These are phyloP conservation scores for Claviceps maximensis DNA, from an alignment of 2,329 filamentous ascomycete species.

Conservation along the genomic window DNA sequence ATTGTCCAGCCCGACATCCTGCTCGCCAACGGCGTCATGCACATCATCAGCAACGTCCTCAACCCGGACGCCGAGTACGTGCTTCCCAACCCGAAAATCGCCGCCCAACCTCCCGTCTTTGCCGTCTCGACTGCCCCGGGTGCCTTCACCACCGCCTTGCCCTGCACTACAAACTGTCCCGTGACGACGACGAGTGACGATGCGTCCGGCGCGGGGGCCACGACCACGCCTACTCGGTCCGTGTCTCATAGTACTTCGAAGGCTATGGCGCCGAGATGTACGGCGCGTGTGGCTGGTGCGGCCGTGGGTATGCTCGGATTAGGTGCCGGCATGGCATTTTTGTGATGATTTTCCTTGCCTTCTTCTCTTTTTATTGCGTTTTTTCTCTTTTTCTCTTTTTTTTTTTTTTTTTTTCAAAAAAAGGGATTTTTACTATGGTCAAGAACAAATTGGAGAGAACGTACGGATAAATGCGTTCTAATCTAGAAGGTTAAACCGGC, in stretches of 20 bases:
- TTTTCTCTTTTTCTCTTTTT: background rate
- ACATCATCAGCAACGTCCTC: constrained; percentile 41
- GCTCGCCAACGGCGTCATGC: constrained; percentile 43
- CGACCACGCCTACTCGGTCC: constrained; percentile 9
- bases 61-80: constrained; percentile 26
- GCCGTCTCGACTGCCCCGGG: constrained; percentile 31
- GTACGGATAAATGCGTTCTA: no score
- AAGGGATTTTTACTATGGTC: no score
- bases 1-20: constrained; percentile 40
- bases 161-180: constrained; percentile 27
- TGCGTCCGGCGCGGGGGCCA: constrained; percentile 10
- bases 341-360: no score
- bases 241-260: constrained; percentile 13
- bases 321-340: constrained; percentile 16
- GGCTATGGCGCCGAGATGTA: constrained; percentile 12
- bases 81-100: constrained; percentile 23
- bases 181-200: constrained; percentile 14
- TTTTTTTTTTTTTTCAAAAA: background rate
- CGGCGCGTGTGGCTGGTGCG: constrained; percentile 15
- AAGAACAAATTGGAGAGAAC: no score
- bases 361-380: background rate
- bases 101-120: constrained; percentile 39
- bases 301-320: constrained; percentile 18
- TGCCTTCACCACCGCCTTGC: constrained; percentile 29
- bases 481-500: no score